A percentile compares a stretch with the other conserved stretches of the same genome.
Evolutionary conservation across 1,284 basidiomycete species (phyloP).

Genomic region (Heterobasidion annosum): DNA sequence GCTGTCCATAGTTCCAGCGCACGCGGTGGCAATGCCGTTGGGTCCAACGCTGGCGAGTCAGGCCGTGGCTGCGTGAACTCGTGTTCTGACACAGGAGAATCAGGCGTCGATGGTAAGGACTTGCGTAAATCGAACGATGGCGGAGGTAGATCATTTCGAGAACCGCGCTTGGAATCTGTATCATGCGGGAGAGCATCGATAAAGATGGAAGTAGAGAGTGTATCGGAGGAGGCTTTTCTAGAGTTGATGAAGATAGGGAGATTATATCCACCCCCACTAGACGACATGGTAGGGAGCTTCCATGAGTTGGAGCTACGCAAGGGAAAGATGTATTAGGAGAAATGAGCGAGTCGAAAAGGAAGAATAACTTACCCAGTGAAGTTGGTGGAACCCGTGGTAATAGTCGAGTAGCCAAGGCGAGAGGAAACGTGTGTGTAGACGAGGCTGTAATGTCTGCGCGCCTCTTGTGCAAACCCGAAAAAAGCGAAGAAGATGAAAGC

Average conservation of each 20-base stretch:
- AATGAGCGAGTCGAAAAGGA: not conserved
- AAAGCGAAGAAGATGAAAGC: slow-evolving; percentile 25
- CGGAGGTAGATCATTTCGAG: not conserved
- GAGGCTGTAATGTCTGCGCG: slow-evolving; percentile 18
- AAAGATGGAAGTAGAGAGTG: not conserved
- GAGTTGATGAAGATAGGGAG: not conserved
- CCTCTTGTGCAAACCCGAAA: slow-evolving; percentile 29
- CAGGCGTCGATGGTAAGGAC: not conserved
- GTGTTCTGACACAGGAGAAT: too few species aligned
- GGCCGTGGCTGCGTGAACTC: not conserved
- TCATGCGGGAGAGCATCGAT: not conserved
- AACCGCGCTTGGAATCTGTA: not conserved
- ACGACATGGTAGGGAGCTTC: not conserved
- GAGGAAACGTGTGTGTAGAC: not conserved
- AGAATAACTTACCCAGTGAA: not conserved
- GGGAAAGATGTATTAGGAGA: not conserved
- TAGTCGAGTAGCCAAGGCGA: not conserved
- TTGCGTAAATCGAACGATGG: not conserved
- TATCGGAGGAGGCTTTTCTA: not conserved
- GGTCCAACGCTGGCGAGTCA: not conserved
- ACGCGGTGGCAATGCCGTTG: not conserved
- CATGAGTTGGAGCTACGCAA: not conserved
- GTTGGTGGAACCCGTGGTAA: slow-evolving; percentile 10
- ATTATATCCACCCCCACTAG: not conserved
- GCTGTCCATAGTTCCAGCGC: not conserved